A percentile compares a stretch with the other conserved stretches of the same genome.
Conservation (phyloP, 139 green algal genomes). For the Picochlorum sp. region DNA sequence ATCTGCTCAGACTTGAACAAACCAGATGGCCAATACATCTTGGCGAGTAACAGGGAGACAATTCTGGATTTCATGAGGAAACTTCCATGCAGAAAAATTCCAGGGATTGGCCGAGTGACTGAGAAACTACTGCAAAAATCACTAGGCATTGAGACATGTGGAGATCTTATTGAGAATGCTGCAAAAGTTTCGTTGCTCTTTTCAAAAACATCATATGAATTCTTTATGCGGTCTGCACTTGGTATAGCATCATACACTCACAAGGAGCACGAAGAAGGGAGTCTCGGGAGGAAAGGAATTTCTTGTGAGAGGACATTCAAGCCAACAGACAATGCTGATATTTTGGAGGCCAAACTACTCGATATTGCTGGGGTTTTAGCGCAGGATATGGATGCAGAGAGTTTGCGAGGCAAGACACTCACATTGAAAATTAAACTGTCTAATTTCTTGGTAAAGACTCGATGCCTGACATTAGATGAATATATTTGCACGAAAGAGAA, state of each 20-base stretch:
- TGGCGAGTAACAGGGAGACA: slow-evolving; percentile 31
- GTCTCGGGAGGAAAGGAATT: slow-evolving; percentile 71
- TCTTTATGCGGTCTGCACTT: slow-evolving; percentile 54
- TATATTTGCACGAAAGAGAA: slow-evolving; percentile 41
- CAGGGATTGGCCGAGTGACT: slow-evolving; percentile 69
- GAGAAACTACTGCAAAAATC: slow-evolving; percentile 50
- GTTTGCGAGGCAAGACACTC: slow-evolving; percentile 61
- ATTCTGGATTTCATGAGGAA: slow-evolving; percentile 56
- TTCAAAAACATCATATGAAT: slow-evolving; percentile 31
- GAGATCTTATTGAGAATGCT: slow-evolving; percentile 45
- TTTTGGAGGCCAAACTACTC: slow-evolving; percentile 52
- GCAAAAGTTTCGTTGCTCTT: slow-evolving; percentile 61
- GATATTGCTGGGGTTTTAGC: slow-evolving; percentile 55
- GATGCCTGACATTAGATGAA: slow-evolving; percentile 49
- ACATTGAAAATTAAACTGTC: slow-evolving; percentile 78
- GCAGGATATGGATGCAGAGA: slow-evolving; percentile 51
- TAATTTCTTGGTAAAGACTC: slow-evolving; percentile 60
- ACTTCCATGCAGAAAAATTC: slow-evolving; percentile 66
- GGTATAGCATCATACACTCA: slow-evolving; percentile 48
- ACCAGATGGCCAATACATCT: slow-evolving; percentile 66
- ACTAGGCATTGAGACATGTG: slow-evolving; percentile 49
- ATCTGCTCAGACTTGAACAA: slow-evolving; percentile 78
- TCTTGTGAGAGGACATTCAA: slow-evolving; percentile 71
- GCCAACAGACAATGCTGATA: neutral
- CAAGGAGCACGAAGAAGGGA: slow-evolving; percentile 23